phyloP scores from a whole-genome alignment of 225 moss, liverwort and hornwort genomes.

The Takakia lepidozioides region DNA sequence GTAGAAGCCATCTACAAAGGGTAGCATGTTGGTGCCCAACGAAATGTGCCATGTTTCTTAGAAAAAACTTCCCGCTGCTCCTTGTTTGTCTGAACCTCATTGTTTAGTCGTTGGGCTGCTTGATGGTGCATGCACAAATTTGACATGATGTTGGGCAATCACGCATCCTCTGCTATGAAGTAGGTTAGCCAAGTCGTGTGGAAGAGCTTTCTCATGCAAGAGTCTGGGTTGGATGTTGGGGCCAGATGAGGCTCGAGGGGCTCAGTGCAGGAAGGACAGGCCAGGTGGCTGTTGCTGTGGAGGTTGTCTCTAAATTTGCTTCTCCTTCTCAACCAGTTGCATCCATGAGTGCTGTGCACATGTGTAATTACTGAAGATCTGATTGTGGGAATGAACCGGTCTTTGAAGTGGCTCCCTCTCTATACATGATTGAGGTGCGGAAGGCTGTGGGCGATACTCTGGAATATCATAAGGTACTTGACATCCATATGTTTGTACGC shows the following conservation, averaged over 20 bases:
- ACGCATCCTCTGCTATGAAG: no score
- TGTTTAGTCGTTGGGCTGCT: no score
- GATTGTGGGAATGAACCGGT: conserved; percentile 38
- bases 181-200: not conserved
- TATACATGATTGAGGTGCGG: conserved; percentile 97
- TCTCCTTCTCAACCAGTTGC: not conserved
- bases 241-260: conserved; percentile 93
- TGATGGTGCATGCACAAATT: no score
- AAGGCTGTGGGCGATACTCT: conserved; percentile 94
- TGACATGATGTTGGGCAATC: no score
- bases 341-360: no score
- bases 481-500: not conserved
- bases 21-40: not conserved
- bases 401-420: conserved; percentile 88
- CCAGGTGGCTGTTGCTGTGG: conserved; percentile 83
- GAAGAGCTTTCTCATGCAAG: no score
- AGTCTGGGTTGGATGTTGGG: not conserved
- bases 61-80: no score
- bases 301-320: conserved; percentile 30
- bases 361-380: not conserved
- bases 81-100: no score
- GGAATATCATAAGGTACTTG: conserved; percentile 86
- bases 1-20: not conserved
- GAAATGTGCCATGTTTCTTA: not conserved
- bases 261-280: conserved; percentile 36